Percentiles rank a stretch among this genome's conserved stretches.
These are phyloP conservation scores for Massarina eburnea DNA, from an alignment of 2,329 filamentous ascomycete genomes.

Conservation along the genomic window DNA sequence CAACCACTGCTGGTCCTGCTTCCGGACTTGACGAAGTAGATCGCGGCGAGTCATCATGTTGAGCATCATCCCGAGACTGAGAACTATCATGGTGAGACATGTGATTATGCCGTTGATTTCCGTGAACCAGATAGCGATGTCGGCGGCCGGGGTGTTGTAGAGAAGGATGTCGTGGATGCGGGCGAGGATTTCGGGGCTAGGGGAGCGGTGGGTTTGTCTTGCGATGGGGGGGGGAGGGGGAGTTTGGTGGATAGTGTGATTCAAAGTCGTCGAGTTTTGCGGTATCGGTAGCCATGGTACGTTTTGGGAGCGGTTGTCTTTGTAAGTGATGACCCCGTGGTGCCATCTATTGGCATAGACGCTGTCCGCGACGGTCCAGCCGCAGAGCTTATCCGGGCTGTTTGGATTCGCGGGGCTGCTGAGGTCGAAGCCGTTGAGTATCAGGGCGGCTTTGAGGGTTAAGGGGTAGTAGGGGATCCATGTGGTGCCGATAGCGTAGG, in stretches of 20 bases:
- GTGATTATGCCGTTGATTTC: slow-evolving; percentile 4
- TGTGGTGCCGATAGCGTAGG: slow-evolving; percentile 8
- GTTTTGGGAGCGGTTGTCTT: neutral
- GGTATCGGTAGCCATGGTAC: neutral
- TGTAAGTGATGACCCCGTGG: slow-evolving; percentile 4
- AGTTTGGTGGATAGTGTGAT: neutral
- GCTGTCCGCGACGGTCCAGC: slow-evolving; percentile 2
- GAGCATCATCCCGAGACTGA: neutral
- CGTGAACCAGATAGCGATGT: slow-evolving; percentile 11
- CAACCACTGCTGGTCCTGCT: neutral
- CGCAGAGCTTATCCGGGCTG: slow-evolving; percentile 1
- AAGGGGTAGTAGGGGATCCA: slow-evolving; percentile 9
- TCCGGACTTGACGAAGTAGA: neutral
- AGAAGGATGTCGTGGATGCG: slow-evolving; percentile 29
- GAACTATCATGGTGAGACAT: neutral
- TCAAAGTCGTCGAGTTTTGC: neutral
- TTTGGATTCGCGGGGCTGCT: neutral
- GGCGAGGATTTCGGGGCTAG: slow-evolving; percentile 5
- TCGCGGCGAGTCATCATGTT: neutral
- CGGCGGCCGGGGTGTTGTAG: slow-evolving; percentile 6
- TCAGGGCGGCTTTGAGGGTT: slow-evolving; percentile 3
- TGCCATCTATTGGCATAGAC: slow-evolving; percentile 4
- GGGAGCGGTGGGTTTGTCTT: neutral
- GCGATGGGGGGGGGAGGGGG: neutral
- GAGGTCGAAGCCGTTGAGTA: slow-evolving; percentile 4